A percentile compares a stretch with the other conserved stretches of the same genome.
phyloP scores from a whole-genome alignment of 169 alveolate species.

The Miamiensis avidus region DNA sequence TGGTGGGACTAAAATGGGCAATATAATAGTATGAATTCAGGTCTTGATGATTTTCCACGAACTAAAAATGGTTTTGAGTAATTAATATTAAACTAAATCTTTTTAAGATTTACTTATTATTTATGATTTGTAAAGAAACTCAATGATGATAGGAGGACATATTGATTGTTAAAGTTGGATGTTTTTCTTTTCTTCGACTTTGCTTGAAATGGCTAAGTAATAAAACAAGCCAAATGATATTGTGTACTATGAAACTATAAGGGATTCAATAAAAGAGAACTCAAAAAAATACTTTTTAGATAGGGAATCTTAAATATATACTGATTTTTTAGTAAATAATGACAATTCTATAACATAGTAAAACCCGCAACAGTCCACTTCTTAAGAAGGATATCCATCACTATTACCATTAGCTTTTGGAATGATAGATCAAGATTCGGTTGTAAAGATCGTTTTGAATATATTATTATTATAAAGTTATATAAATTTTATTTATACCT shows the following conservation, averaged over 20 bases:
- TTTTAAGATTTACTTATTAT: background rate
- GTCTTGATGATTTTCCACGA: conserved; percentile 52
- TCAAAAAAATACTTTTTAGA: conserved; percentile 33
- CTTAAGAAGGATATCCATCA: conserved; percentile 77
- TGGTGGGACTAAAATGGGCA: conserved; percentile 42
- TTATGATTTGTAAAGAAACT: too few species aligned
- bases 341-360: conserved; percentile 20
- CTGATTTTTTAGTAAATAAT: conserved; percentile 50
- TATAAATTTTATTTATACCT: background rate
- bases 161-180: conserved; percentile 46
- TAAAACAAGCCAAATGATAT: conserved; percentile 11
- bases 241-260: conserved; percentile 1
- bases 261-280: conserved; percentile 9
- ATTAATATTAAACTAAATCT: background rate
- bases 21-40: conserved; percentile 29
- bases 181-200: conserved; percentile 28
- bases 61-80: background rate
- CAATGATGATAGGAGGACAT: conserved; percentile 1
- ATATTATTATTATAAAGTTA: too few species aligned
- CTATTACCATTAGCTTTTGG: conserved; percentile 81
- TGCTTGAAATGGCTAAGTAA: conserved; percentile 4
- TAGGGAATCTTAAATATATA: conserved; percentile 19
- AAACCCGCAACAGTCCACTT: conserved; percentile 26
- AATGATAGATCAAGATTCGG: conserved; percentile 33
- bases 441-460: background rate